Evolutionary conservation across 1,139 yeast species (phyloP).

Genomic region (Candida sp.): DNA sequence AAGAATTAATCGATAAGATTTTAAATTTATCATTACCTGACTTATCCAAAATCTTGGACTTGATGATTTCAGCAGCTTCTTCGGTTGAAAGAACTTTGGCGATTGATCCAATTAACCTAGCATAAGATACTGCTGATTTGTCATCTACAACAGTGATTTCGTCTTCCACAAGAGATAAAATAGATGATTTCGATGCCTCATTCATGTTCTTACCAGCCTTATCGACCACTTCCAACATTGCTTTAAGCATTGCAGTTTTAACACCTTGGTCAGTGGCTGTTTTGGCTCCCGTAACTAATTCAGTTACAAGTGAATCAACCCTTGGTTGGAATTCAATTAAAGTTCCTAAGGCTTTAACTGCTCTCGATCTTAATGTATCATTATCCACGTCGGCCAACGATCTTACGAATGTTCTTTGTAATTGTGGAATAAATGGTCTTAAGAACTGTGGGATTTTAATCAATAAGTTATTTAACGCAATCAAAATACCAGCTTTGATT

Average conservation of each 20-base stretch:
- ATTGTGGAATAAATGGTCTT: constrained; percentile 95
- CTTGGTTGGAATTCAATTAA: constrained; percentile 88
- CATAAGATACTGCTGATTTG: constrained; percentile 69
- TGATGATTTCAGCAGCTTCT: constrained; percentile 62
- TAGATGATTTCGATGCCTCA: constrained; percentile 65
- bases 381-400: constrained; percentile 76
- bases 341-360: constrained; percentile 89
- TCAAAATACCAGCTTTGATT: constrained; percentile 87
- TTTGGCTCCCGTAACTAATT: constrained; percentile 74
- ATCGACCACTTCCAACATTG: constrained; percentile 77
- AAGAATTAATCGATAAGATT: constrained; percentile 72
- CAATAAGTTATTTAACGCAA: constrained; percentile 77
- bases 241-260: constrained; percentile 81
- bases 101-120: constrained; percentile 74
- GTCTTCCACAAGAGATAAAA: constrained; percentile 74
- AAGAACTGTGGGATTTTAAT: constrained; percentile 85
- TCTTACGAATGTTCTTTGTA: constrained; percentile 95
- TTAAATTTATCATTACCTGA: constrained; percentile 53
- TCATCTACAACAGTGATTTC: constrained; percentile 53
- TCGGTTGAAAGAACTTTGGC: constrained; percentile 63
- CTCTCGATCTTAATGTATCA: constrained; percentile 72
- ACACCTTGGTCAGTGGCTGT: constrained; percentile 58
- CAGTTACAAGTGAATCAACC: constrained; percentile 88
- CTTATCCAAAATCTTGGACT: constrained; percentile 53
- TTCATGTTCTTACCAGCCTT: constrained; percentile 79